These are phyloP conservation scores for Liquidambar formosana DNA, from an alignment of 164 flowering plant genomes.

Conservation along the genomic window DNA sequence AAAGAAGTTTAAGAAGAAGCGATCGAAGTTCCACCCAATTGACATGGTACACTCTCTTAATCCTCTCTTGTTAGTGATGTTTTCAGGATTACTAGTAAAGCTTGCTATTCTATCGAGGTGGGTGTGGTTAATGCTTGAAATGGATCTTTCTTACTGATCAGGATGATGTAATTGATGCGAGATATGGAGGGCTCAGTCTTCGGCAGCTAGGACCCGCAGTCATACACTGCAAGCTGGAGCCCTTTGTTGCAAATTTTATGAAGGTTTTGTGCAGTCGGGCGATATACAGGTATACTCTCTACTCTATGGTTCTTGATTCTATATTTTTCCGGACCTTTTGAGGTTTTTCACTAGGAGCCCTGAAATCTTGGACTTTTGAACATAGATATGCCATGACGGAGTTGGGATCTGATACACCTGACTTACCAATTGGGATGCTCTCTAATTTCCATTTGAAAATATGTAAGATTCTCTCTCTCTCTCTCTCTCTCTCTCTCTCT, in stretches of 20 bases:
- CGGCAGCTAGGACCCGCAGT: constrained; percentile 76
- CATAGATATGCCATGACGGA: constrained; percentile 80
- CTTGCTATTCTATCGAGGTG: too few species aligned
- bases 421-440: constrained; percentile 72
- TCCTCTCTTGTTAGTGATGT: neutral
- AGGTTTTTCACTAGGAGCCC: neutral
- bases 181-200: constrained; percentile 74
- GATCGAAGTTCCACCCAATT: constrained; percentile 53
- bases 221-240: constrained; percentile 65
- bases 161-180: constrained; percentile 78
- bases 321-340: too few species aligned
- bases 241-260: constrained; percentile 67
- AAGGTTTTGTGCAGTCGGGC: constrained; percentile 77
- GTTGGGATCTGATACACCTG: constrained; percentile 72
- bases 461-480: constrained; percentile 39
- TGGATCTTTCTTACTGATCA: constrained; percentile 12
- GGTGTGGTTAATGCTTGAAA: too few species aligned
- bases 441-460: constrained; percentile 55
- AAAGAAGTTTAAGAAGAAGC: constrained; percentile 66
- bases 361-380: neutral
- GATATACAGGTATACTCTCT: constrained; percentile 50
- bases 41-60: constrained; percentile 55
- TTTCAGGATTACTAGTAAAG: neutral
- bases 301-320: neutral
- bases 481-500: neutral